Conservation (phyloP, 2,329 filamentous ascomycete genomes). For the Aureobasidium vineae region DNA sequence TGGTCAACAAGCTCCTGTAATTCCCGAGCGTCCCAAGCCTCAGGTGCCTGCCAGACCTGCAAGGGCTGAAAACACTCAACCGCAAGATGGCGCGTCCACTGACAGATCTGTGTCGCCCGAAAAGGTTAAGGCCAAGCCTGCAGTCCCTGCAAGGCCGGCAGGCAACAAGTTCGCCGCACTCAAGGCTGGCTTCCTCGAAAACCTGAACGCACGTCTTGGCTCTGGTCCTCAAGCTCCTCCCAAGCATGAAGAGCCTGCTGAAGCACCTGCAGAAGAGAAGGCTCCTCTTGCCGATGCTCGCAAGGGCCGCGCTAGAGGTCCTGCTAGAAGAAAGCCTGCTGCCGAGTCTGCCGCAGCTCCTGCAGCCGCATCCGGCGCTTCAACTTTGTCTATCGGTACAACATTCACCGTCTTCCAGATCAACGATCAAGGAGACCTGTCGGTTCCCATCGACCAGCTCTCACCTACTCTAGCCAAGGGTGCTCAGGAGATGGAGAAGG, state of each 20-base stretch:
- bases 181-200: slow-evolving; percentile 88
- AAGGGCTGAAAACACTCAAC: slow-evolving; percentile 47
- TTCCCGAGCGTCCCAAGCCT: slow-evolving; percentile 63
- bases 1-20: slow-evolving; percentile 58
- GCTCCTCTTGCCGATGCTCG: slow-evolving; percentile 82
- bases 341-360: slow-evolving; percentile 54
- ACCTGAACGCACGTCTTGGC: slow-evolving; percentile 85
- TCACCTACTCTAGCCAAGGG: slow-evolving; percentile 27
- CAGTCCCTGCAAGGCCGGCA: slow-evolving; percentile 72
- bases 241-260: slow-evolving; percentile 60
- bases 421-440: slow-evolving; percentile 43
- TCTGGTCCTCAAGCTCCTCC: slow-evolving; percentile 72
- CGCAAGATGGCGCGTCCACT: slow-evolving; percentile 38
- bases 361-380: slow-evolving; percentile 51
- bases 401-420: slow-evolving; percentile 46
- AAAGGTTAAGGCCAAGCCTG: slow-evolving; percentile 71
- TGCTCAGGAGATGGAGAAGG: slow-evolving; percentile 32
- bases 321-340: slow-evolving; percentile 69
- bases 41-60: slow-evolving; percentile 59
- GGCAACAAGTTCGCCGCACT: slow-evolving; percentile 87
- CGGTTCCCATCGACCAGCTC: slow-evolving; percentile 33
- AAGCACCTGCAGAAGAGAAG: slow-evolving; percentile 63
- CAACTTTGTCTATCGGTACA: slow-evolving; percentile 45
- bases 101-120: slow-evolving; percentile 42
- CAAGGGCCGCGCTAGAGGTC: slow-evolving; percentile 86